Conservation (phyloP, 805 yeast genomes). For the Clavispora vitiphila region DNA sequence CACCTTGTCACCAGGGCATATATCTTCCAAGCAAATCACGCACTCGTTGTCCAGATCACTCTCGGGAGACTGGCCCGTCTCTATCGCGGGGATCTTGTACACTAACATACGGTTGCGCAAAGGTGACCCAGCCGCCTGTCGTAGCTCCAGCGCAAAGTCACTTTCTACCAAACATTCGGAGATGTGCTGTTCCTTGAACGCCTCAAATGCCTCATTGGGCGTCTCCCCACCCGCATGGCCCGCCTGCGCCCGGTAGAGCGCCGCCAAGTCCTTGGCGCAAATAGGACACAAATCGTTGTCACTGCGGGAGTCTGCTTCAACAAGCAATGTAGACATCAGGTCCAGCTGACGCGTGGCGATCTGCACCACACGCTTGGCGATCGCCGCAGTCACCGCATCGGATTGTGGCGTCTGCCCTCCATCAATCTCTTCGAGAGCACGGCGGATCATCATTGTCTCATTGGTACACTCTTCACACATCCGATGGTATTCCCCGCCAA, state of each 20-base stretch:
- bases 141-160: constrained; percentile 54
- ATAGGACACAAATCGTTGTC: constrained; percentile 39
- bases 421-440: constrained; percentile 11
- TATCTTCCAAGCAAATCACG: constrained; percentile 88
- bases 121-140: constrained; percentile 26
- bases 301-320: constrained; percentile 18
- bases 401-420: constrained; percentile 4
- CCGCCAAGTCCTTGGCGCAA: constrained; percentile 31
- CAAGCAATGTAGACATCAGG: constrained; percentile 18
- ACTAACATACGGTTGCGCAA: constrained; percentile 80
- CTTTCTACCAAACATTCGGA: constrained; percentile 67
- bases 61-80: constrained; percentile 12
- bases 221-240: constrained; percentile 10
- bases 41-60: constrained; percentile 58
- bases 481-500: constrained; percentile 39
- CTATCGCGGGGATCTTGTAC: constrained; percentile 50
- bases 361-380: constrained; percentile 17
- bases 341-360: constrained; percentile 15
- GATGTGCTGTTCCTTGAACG: constrained; percentile 60
- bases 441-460: constrained; percentile 34
- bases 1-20: constrained; percentile 79
- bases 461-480: constrained; percentile 73
- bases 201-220: constrained; percentile 23
- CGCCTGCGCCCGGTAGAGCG: constrained; percentile 15
- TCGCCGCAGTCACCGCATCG: constrained; percentile 7